Percentiles rank a stretch among this genome's conserved stretches.
Evolutionary conservation across 2,329 filamentous ascomycete genomes (phyloP).

Genomic region (Xylaria sp.): DNA sequence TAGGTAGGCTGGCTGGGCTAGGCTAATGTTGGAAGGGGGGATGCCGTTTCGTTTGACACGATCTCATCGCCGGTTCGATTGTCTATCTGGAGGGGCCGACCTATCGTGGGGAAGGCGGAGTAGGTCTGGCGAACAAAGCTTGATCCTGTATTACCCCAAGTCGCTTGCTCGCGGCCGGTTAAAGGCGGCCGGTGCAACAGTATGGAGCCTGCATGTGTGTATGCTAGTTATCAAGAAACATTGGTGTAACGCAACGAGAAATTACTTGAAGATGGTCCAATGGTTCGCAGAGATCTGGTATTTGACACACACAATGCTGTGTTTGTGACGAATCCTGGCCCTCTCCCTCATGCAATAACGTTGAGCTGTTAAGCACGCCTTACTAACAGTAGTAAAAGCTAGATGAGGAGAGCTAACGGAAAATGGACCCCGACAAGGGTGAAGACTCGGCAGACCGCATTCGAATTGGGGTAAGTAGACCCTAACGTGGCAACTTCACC

Average conservation of each 20-base stretch:
- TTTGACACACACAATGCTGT: background rate
- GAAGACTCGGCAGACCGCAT: background rate
- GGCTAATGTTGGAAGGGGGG: background rate
- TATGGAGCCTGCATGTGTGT: background rate
- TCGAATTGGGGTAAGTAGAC: constrained; percentile 16
- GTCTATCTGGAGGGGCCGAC: too few relatives aligned
- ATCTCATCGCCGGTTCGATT: constrained; percentile 1
- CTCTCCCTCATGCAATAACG: constrained; percentile 1
- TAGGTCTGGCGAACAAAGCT: background rate
- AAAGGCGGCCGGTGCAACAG: too few relatives aligned
- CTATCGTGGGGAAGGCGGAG: background rate
- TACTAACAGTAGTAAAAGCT: background rate
- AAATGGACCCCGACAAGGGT: constrained; percentile 17
- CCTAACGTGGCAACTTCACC: constrained; percentile 4
- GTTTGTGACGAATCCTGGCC: background rate
- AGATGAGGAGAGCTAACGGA: constrained; percentile 7
- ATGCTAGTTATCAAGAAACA: background rate
- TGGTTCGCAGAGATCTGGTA: background rate
- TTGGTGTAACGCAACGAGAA: background rate
- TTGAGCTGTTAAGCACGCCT: background rate
- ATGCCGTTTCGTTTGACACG: background rate
- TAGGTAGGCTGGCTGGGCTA: background rate
- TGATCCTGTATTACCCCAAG: background rate
- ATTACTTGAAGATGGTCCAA: background rate
- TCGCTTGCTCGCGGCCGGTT: background rate